A percentile compares a stretch with the other conserved stretches of the same genome.
These are phyloP conservation scores for Agrocybe pediades DNA, from an alignment of 768 basidiomycete genomes.

Conservation along the genomic window DNA sequence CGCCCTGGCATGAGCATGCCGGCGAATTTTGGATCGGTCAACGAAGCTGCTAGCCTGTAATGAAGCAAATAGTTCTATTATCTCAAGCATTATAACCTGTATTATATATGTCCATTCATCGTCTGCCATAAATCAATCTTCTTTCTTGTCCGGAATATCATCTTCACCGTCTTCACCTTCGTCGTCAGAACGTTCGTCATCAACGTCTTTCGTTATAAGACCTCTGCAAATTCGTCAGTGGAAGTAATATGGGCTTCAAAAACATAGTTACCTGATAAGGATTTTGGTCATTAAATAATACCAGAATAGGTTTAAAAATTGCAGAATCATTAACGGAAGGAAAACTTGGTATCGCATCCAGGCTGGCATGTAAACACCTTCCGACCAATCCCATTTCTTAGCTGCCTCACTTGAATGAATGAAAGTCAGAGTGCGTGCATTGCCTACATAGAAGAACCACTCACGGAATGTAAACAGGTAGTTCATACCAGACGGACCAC, in stretches of 20 bases:
- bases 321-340: conserved; percentile 69
- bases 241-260: neutral
- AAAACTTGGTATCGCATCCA: conserved; percentile 91
- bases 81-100: neutral
- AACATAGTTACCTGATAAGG: conserved; percentile 59
- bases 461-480: conserved; percentile 66
- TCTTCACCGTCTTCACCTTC: conserved; percentile 70
- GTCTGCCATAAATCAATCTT: conserved; percentile 20
- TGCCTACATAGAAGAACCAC: conserved; percentile 28
- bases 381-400: conserved; percentile 57
- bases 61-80: neutral
- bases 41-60: no score
- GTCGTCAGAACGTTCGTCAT: conserved; percentile 83
- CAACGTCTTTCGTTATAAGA: conserved; percentile 42
- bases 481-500: conserved; percentile 84
- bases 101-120: neutral
- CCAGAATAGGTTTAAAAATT: conserved; percentile 92
- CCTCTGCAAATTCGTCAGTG: conserved; percentile 43
- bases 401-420: conserved; percentile 44
- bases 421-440: conserved; percentile 4
- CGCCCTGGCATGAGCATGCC: conserved; percentile 9
- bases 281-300: conserved; percentile 84
- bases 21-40: no score
- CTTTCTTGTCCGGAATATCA: conserved; percentile 24
- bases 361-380: conserved; percentile 67